A percentile compares a stretch with the other conserved stretches of the same genome.
These are phyloP conservation scores for Eimeria acervulina DNA, from an alignment of 169 alveolate genomes.

Conservation along the genomic window DNA sequence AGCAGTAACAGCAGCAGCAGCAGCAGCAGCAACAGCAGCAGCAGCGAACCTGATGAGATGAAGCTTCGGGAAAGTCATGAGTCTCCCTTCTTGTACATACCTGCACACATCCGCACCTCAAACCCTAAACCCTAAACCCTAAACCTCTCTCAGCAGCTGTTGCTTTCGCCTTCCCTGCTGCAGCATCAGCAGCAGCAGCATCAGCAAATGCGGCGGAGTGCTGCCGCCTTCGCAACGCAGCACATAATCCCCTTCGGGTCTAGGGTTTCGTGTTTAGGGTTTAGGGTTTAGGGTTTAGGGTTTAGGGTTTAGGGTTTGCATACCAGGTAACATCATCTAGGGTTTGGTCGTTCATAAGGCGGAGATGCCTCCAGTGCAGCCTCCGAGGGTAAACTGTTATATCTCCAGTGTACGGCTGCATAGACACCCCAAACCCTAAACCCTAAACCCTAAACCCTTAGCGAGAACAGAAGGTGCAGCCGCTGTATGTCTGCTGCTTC, in stretches of 20 bases:
- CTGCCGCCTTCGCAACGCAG: background rate
- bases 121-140: slow-evolving; percentile 22
- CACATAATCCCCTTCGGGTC: background rate
- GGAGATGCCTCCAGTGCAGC: slow-evolving; percentile 81
- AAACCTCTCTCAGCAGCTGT: background rate
- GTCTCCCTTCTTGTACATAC: slow-evolving; percentile 76
- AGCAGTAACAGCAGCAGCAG: background rate
- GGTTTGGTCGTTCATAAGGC: slow-evolving; percentile 85
- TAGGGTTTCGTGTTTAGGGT: slow-evolving; percentile 1
- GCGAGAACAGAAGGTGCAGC: background rate
- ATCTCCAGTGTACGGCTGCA: slow-evolving; percentile 88
- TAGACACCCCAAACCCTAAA: background rate
- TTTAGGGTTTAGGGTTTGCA: slow-evolving; percentile 32
- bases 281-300: slow-evolving; percentile 12
- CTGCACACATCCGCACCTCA: slow-evolving; percentile 15
- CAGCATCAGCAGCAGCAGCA: slow-evolving; percentile 30
- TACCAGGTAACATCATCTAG: slow-evolving; percentile 86
- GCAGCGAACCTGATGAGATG: background rate
- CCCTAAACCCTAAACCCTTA: slow-evolving; percentile 1
- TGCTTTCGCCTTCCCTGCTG: background rate
- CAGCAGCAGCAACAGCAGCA: slow-evolving; percentile 7
- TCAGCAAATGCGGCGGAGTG: background rate
- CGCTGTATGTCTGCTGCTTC: background rate
- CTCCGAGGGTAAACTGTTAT: slow-evolving; percentile 86
- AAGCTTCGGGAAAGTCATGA: slow-evolving; percentile 73